phyloP scores from a whole-genome alignment of 2,329 filamentous ascomycete species.

The Fonsecaea monophora region DNA sequence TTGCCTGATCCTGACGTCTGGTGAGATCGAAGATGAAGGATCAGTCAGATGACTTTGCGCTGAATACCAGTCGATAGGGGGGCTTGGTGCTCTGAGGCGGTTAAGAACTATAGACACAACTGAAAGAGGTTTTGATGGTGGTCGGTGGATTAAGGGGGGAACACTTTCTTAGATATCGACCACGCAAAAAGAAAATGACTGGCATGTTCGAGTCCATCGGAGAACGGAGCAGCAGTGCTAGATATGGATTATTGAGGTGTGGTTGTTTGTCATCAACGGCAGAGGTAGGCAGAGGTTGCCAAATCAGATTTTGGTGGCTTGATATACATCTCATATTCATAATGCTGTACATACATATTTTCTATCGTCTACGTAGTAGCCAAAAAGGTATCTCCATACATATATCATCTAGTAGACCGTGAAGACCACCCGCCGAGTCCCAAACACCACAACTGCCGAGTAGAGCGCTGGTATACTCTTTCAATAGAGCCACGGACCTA shows the following conservation, averaged over 20 bases:
- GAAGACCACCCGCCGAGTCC: no score
- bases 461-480: no score
- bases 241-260: not conserved
- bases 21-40: no score
- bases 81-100: not conserved
- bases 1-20: no score
- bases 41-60: no score
- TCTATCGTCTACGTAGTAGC: not conserved
- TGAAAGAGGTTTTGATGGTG: no score
- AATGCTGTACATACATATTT: not conserved
- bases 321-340: not conserved
- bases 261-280: not conserved
- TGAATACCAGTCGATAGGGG: no score
- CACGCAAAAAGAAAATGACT: not conserved
- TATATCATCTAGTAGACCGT: no score
- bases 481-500: conserved; percentile 24
- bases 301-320: not conserved
- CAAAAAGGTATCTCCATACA: not conserved
- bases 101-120: no score
- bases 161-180: not conserved
- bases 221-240: not conserved
- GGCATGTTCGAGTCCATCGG: not conserved
- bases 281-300: not conserved
- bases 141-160: no score
- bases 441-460: no score